Base-by-base conservation (phyloP, 2,329 filamentous ascomycete species). In the Penicillium sp. region DNA sequence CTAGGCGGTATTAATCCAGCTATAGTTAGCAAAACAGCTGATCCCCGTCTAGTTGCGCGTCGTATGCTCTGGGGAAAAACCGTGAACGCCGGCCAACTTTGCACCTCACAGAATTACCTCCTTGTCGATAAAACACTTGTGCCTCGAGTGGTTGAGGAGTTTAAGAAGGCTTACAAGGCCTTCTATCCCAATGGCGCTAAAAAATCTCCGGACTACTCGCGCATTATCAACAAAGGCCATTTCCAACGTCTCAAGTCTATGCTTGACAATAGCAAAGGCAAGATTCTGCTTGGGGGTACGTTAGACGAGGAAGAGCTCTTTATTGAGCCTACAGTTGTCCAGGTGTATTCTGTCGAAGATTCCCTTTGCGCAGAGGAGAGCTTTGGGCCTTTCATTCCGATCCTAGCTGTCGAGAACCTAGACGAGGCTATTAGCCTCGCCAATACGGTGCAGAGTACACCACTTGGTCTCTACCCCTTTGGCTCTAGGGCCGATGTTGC, bases 301-400 rank as follows among this genome's bases (percentile, higher is more conserved):
- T 87, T 89, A 77, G 91, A 97, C 71, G 87, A 90, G 70, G 79
- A 82, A 29, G 83, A 91, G 28, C 86, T 89, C 46, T 97, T 89
- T 75, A 94, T 99, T 64, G 91, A 93, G 71, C 91, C 92, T 1
- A 97, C 94, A 0, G 86, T 92, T n/a, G 86, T 99, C 14, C 81
- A 91, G 56, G 88, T 97, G 34, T 81, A 90, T 62, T 86, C 85
- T 58, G 70, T 83, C 14, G 83, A 92, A 46, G 93, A 96, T 75
- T 82, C 87, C 8, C 84, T 97, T 74, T 83, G 97, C 67, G 77
- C 78, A 21, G 85, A 95, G 59, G 94, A 97, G 77, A 91, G 87
- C 39, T 99, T 99, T 70, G 94, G 93, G 6, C 94, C 94, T 16
- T 81, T 96, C 55, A 91, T 96, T 63, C 87, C 90, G 59, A 86